Conservation (phyloP, 2,329 filamentous ascomycete genomes). For the Juglanconis sp. region DNA sequence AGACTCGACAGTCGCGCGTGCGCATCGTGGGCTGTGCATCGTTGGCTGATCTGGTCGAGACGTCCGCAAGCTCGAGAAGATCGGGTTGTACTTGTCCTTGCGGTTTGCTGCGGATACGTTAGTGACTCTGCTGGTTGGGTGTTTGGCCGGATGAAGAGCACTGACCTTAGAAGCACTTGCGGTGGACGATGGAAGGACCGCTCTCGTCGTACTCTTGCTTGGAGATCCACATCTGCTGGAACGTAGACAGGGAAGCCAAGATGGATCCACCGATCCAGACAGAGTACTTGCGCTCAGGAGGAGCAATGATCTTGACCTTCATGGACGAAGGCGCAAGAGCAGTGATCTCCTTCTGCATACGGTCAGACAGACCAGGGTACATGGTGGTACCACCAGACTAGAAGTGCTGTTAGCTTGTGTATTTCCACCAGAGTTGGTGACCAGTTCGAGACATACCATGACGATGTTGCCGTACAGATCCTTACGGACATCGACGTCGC, state of each 20-base stretch:
- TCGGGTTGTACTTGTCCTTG: constrained; percentile 21
- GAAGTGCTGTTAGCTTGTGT: constrained; percentile 30
- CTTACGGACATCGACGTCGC: constrained; percentile 99
- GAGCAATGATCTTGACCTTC: constrained; percentile 99
- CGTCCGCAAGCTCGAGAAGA: constrained; percentile 37
- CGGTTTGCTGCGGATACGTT: constrained; percentile 13
- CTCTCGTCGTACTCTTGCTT: constrained; percentile 99
- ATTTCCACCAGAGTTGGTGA: background rate
- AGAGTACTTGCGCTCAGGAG: constrained; percentile 99
- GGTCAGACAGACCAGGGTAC: constrained; percentile 99
- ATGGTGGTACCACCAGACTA: constrained; percentile 99
- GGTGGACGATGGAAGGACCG: constrained; percentile 98
- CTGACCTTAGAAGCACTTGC: constrained; percentile 99
- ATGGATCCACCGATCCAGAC: constrained; percentile 99
- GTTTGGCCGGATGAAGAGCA: background rate
- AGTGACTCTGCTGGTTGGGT: background rate
- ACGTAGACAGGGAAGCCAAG: constrained; percentile 97
- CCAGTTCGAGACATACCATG: constrained; percentile 73
- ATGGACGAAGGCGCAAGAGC: constrained; percentile 98
- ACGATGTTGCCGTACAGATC: constrained; percentile 99
- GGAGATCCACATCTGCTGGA: constrained; percentile 99
- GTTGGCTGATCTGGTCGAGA: constrained; percentile 42
- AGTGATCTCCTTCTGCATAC: constrained; percentile 99
- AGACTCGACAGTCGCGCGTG: constrained; percentile 49
- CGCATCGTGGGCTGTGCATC: constrained; percentile 43